A percentile compares a stretch with the other conserved stretches of the same genome.
phyloP scores from a whole-genome alignment of 768 basidiomycete genomes.

The Suillus placidus region DNA sequence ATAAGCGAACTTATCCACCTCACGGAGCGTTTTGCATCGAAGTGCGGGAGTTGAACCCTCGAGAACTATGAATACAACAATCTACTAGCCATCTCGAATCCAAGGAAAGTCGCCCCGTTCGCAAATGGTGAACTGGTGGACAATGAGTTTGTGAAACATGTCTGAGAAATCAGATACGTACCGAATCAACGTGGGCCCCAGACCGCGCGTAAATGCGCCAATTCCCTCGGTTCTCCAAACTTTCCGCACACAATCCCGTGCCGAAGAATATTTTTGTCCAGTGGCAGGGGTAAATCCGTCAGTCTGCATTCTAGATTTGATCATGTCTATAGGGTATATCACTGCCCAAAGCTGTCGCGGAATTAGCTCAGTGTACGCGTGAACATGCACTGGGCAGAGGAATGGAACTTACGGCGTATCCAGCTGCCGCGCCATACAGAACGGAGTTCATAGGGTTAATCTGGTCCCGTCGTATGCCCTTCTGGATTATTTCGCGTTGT shows the following conservation, averaged over 20 bases:
- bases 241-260: constrained; percentile 79
- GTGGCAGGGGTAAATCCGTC: constrained; percentile 79
- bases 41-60: neutral
- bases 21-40: neutral
- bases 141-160: constrained; percentile 12
- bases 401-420: constrained; percentile 72
- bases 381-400: neutral
- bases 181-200: constrained; percentile 91
- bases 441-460: constrained; percentile 78
- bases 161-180: constrained; percentile 37
- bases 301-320: constrained; percentile 96
- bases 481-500: constrained; percentile 78
- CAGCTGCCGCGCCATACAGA: constrained; percentile 88
- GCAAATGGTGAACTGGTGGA: constrained; percentile 83
- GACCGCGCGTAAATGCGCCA: constrained; percentile 87
- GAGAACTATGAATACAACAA: constrained; percentile 47
- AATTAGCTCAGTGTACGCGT: constrained; percentile 13
- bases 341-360: constrained; percentile 75
- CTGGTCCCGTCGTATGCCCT: constrained; percentile 72
- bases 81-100: constrained; percentile 91
- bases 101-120: constrained; percentile 95
- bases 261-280: constrained; percentile 81
- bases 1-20: neutral
- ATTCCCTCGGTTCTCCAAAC: constrained; percentile 86
- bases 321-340: constrained; percentile 95